Conservation (phyloP, 2,329 filamentous ascomycete genomes). For the Chaetomiaceae sp. region DNA sequence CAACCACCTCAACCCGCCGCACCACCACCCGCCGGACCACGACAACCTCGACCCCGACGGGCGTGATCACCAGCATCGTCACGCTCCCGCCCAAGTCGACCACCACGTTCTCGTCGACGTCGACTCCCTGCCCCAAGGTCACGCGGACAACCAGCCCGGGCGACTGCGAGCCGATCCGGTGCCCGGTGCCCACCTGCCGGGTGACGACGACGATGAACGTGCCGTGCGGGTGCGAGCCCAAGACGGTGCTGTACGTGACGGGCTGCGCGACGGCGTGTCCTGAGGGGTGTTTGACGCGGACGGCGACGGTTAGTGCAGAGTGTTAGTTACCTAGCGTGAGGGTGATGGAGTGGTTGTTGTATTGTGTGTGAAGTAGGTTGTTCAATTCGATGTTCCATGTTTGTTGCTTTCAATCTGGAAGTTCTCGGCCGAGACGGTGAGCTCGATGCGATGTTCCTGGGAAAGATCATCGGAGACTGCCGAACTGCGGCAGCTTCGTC, state of each 20-base stretch:
- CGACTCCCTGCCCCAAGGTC: constrained; percentile 32
- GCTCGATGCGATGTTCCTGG: background rate
- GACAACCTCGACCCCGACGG: constrained; percentile 18
- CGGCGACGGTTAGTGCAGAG: constrained; percentile 28
- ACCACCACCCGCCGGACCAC: constrained; percentile 25
- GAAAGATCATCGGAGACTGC: constrained; percentile 7
- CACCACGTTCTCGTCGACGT: constrained; percentile 13
- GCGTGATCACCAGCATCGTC: constrained; percentile 23
- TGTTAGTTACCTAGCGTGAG: no score
- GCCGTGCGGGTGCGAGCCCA: constrained; percentile 34
- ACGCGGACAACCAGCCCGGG: constrained; percentile 33
- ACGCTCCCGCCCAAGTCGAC: constrained; percentile 24
- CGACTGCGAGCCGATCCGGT: constrained; percentile 32
- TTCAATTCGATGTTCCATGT: no score
- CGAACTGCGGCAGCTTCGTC: constrained; percentile 10
- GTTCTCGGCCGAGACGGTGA: no score
- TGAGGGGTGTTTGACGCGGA: constrained; percentile 32
- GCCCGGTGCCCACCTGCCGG: constrained; percentile 35
- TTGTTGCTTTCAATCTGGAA: no score
- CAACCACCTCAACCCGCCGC: constrained; percentile 21
- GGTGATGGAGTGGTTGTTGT: background rate
- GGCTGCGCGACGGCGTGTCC: constrained; percentile 35
- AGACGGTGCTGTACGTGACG: constrained; percentile 34
- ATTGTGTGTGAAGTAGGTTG: background rate
- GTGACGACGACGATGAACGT: constrained; percentile 29